These are phyloP conservation scores for Monosporascus sp. DNA, from an alignment of 2,329 filamentous ascomycete genomes.

Conservation along the genomic window DNA sequence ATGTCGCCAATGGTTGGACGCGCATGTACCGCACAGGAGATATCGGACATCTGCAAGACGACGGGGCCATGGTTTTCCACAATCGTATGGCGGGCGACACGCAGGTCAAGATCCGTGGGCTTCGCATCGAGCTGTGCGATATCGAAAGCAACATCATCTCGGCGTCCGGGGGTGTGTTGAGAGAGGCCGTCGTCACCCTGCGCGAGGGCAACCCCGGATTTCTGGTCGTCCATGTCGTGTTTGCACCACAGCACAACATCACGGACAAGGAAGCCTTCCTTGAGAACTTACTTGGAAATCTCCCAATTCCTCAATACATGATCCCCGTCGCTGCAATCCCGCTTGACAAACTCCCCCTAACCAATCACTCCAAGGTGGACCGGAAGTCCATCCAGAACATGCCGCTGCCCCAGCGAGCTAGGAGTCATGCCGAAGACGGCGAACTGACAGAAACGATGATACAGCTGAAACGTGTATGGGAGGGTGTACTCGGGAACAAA, in stretches of 20 bases:
- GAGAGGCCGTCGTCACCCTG: constrained; percentile 8
- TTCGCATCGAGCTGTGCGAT: constrained; percentile 32
- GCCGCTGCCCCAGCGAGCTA: constrained; percentile 2
- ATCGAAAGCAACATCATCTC: constrained; percentile 21
- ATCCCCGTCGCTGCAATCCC: constrained; percentile 1
- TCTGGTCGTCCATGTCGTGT: constrained; percentile 24
- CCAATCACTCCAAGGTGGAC: constrained; percentile 9
- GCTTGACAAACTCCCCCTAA: constrained; percentile 6
- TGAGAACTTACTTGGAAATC: neutral
- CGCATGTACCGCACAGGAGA: constrained; percentile 32
- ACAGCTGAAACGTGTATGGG: constrained; percentile 3
- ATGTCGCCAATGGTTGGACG: constrained; percentile 5
- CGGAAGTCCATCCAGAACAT: constrained; percentile 4
- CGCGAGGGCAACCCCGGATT: constrained; percentile 5
- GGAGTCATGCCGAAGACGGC: too few species aligned
- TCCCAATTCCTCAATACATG: constrained; percentile 13
- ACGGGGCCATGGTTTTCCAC: constrained; percentile 31
- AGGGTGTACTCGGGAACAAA: neutral
- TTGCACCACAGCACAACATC: constrained; percentile 2
- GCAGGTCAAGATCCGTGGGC: constrained; percentile 21
- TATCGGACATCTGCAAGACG: constrained; percentile 25
- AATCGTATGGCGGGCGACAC: constrained; percentile 34
- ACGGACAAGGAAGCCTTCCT: constrained; percentile 6
- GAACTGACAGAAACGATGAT: constrained; percentile 3
- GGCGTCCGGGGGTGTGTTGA: constrained; percentile 1